A percentile compares a stretch with the other conserved stretches of the same genome.
These are phyloP conservation scores for Benincasa hispida DNA, from an alignment of 306 rosid species.

Conservation along the genomic window DNA sequence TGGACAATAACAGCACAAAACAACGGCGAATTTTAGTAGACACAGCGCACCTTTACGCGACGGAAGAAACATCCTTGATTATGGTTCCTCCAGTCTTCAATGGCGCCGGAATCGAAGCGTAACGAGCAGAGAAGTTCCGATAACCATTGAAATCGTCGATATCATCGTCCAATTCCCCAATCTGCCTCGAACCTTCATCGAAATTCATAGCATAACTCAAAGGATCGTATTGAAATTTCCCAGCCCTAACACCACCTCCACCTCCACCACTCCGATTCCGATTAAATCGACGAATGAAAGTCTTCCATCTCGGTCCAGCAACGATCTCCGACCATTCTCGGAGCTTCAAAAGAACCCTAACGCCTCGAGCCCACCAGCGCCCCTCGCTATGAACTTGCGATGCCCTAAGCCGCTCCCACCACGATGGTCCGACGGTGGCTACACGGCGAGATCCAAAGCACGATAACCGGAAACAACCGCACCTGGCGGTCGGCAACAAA, in stretches of 20 bases:
- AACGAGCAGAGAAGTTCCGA: slow-evolving; percentile 68
- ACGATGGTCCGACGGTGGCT: slow-evolving; percentile 19
- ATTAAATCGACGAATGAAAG: slow-evolving; percentile 68
- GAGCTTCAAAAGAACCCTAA: slow-evolving; percentile 45
- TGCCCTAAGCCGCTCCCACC: slow-evolving; percentile 65
- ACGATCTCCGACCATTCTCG: slow-evolving; percentile 91
- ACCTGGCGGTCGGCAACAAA: slow-evolving; percentile 22
- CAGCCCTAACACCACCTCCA: slow-evolving; percentile 16
- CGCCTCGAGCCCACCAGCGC: slow-evolving; percentile 61
- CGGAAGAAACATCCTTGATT: slow-evolving; percentile 20
- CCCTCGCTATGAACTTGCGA: slow-evolving; percentile 14
- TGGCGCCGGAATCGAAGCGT: slow-evolving; percentile 28
- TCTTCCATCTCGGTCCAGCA: slow-evolving; percentile 95
- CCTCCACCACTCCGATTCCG: slow-evolving; percentile 29
- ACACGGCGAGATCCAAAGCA: slow-evolving; percentile 36
- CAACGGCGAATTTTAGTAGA: slow-evolving; percentile 11
- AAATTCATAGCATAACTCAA: slow-evolving; percentile 79
- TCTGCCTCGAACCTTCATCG: slow-evolving; percentile 52
- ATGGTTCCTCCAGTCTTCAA: slow-evolving; percentile 12
- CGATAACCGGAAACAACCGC: slow-evolving; percentile 52
- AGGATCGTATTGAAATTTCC: slow-evolving; percentile 73
- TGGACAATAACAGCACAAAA: slow-evolving; percentile 17
- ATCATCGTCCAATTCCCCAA: slow-evolving; percentile 21
- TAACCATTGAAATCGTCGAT: slow-evolving; percentile 21
- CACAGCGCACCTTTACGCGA: slow-evolving; percentile 20